phyloP scores from a whole-genome alignment of 306 rosid genomes.

The Lagenaria siceraria region DNA sequence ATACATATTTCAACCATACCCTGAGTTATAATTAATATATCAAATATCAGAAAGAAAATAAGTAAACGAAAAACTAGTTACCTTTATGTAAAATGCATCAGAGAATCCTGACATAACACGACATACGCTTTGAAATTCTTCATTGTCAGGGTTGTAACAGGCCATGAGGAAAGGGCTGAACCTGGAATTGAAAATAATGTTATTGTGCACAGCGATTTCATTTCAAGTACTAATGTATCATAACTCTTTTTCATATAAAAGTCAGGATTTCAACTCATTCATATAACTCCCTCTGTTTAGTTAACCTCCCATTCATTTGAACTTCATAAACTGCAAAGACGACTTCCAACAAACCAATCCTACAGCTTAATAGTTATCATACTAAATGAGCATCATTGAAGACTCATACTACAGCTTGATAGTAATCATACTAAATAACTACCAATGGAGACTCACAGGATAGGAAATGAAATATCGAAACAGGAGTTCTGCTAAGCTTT shows the following conservation, averaged over 20 bases:
- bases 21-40: not conserved
- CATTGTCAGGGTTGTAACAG: constrained; percentile 73
- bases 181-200: constrained; percentile 30
- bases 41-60: not conserved
- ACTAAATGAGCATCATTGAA: too few relatives aligned
- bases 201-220: not conserved
- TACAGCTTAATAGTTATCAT: not conserved
- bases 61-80: constrained; percentile 5
- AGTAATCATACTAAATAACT: not conserved
- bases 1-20: not conserved
- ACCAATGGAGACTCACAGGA: not conserved
- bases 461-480: not conserved
- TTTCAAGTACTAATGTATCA: not conserved
- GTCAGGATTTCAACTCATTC: not conserved
- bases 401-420: too few relatives aligned
- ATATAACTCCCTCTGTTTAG: not conserved
- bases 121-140: constrained; percentile 86
- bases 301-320: not conserved
- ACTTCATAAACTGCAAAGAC: not conserved
- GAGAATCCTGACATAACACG: constrained; percentile 96
- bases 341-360: not conserved
- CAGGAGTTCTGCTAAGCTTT: not conserved
- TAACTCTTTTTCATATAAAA: not conserved
- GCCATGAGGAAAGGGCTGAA: constrained; percentile 96
- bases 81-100: constrained; percentile 76